These are phyloP conservation scores for Acrodontium crateriforme DNA, from an alignment of 2,329 filamentous ascomycete species.

Conservation along the genomic window DNA sequence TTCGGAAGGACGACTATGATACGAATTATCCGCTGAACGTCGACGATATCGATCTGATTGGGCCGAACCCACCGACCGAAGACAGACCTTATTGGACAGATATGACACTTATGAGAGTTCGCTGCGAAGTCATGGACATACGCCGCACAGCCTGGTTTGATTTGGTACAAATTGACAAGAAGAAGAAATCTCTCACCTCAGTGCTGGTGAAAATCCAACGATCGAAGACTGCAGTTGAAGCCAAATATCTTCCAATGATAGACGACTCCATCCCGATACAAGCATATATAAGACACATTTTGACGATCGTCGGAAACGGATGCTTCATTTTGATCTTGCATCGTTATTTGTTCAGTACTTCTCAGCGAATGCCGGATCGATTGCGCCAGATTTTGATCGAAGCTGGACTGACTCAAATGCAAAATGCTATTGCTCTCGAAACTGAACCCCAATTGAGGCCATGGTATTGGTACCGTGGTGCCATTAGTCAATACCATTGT, in stretches of 20 bases:
- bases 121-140: constrained; percentile 62
- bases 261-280: constrained; percentile 48
- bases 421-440: constrained; percentile 42
- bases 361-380: constrained; percentile 43
- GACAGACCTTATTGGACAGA: constrained; percentile 49
- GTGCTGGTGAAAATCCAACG: constrained; percentile 55
- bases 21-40: constrained; percentile 59
- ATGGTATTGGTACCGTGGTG: constrained; percentile 59
- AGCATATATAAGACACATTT: constrained; percentile 48
- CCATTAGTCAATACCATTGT: constrained; percentile 59
- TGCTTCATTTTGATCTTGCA: constrained; percentile 56
- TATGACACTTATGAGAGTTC: constrained; percentile 52
- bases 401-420: constrained; percentile 42
- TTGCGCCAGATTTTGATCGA: constrained; percentile 50
- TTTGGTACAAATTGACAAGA: constrained; percentile 48
- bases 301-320: constrained; percentile 49
- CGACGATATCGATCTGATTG: constrained; percentile 48
- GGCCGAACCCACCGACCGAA: constrained; percentile 26
- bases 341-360: constrained; percentile 44
- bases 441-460: constrained; percentile 36
- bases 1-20: constrained; percentile 62
- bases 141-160: constrained; percentile 58
- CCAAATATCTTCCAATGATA: constrained; percentile 51
- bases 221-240: constrained; percentile 50
- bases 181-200: constrained; percentile 47